Conservation (phyloP, 2,329 filamentous ascomycete species). For the Talaromyces sp. region DNA sequence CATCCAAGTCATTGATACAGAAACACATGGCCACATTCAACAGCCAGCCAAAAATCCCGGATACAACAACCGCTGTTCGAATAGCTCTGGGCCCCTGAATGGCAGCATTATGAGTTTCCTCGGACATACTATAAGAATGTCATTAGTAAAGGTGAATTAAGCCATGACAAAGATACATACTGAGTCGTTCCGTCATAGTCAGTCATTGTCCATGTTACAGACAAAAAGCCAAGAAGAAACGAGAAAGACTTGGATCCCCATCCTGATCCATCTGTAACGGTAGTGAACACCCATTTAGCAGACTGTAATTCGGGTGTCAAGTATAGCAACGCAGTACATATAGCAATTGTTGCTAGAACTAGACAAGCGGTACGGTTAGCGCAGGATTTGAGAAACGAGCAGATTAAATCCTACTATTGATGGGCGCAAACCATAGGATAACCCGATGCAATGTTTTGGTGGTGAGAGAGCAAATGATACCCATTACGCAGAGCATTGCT, state of each 20-base stretch:
- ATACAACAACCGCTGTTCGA: conserved; percentile 57
- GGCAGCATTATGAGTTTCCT: conserved; percentile 64
- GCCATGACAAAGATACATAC: conserved; percentile 33
- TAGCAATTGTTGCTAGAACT: conserved; percentile 59
- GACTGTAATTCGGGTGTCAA: conserved; percentile 59
- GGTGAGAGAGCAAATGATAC: conserved; percentile 60
- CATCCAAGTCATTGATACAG: conserved; percentile 58
- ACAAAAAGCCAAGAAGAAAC: conserved; percentile 56
- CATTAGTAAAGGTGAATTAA: conserved; percentile 12
- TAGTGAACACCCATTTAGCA: conserved; percentile 59
- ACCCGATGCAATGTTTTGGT: conserved; percentile 59
- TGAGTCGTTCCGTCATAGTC: conserved; percentile 67
- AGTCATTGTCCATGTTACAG: conserved; percentile 58
- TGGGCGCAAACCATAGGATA: conserved; percentile 63
- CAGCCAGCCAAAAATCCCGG: conserved; percentile 59
- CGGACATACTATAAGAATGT: conserved; percentile 53
- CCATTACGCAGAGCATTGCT: conserved; percentile 53
- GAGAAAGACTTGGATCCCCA: conserved; percentile 62
- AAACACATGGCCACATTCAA: conserved; percentile 63
- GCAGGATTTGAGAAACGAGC: not conserved
- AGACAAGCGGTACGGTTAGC: not conserved
- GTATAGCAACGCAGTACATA: conserved; percentile 58
- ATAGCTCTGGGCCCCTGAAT: conserved; percentile 60
- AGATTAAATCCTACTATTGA: conserved; percentile 51
- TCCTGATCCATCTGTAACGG: conserved; percentile 60